Base-by-base conservation (phyloP, 2,329 filamentous ascomycete genomes). In the Raffaelea arxii region DNA sequence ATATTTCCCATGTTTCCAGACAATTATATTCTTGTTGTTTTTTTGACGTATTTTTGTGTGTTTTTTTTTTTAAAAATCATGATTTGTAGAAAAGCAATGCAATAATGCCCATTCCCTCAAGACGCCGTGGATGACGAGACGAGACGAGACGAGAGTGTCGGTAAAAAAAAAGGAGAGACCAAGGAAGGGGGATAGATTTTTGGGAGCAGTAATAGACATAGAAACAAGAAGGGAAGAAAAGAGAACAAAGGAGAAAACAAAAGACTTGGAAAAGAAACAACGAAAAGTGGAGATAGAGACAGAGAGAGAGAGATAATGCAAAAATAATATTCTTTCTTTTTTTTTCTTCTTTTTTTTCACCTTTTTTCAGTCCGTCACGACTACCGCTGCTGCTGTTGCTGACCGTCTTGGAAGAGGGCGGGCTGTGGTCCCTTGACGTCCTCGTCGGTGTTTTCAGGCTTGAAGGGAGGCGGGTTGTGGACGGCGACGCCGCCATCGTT, bases 391-490 rank as follows among this genome's bases (percentile, higher is more conserved):
- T n/a, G n/a, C n/a, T n/a, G n/a, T n/a, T n/a, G n/a, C n/a, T n/a
- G n/a, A n/a, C n/a, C 27, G 19, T 16, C 46, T 49, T 47, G 24
- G 48, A n/a, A 53, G 23, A 53, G 40, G 1, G 49, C 52, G 1
- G 52, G 43, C 1, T 39, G 35, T 2, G 46, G 42, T 2, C 41
- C 46, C n/a, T 36, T 19, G 18, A 36, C 11, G 30, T 45, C 46
- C 23, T 48, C 46, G 46, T 48, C 46, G 1, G 46, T 48, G 46
- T 45, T 48, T 60, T 69, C 67, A 36, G 63, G 59, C 21, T 70
- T 70, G 50, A 74, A 71, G 35, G 76, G 76, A 25, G 78, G 72
- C 46, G 82, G 78, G 16, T 78, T 70, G 56, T 74, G 77, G 58
- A 63, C 61, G 21, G 25, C 61, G 62, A 27, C 14, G 44, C 65